A percentile compares a stretch with the other conserved stretches of the same genome.
These are phyloP conservation scores for Thuja plicata DNA, from an alignment of 83 land plant genomes.

Conservation along the genomic window DNA sequence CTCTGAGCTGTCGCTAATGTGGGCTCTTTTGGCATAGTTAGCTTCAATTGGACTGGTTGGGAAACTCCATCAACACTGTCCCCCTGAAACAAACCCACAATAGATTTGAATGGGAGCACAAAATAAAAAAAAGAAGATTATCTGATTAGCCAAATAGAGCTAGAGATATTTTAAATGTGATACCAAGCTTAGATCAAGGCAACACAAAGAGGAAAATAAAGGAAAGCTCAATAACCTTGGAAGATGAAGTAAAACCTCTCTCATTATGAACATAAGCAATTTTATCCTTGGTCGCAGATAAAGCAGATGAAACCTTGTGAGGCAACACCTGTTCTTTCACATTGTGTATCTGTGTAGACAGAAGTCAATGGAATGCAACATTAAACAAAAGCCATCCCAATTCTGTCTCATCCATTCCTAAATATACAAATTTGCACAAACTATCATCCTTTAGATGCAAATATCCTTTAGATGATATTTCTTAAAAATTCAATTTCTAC, in stretches of 20 bases:
- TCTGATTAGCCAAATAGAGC: not conserved
- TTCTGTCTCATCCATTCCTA: not conserved
- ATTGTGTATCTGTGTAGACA: slow-evolving; percentile 38
- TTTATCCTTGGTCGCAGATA: slow-evolving; percentile 16
- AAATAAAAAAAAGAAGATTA: not conserved
- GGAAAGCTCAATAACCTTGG: not conserved
- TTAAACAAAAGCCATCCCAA: not conserved
- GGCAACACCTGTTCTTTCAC: slow-evolving; percentile 39
- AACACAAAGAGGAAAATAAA: not conserved
- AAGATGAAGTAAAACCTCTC: not conserved
- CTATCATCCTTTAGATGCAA: not conserved
- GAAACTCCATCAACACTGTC: slow-evolving; percentile 20
- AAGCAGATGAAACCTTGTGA: slow-evolving; percentile 46
- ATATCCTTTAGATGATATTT: not conserved
- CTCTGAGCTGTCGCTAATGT: slow-evolving; percentile 71
- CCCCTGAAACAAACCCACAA: slow-evolving; percentile 14
- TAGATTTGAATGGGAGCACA: not conserved
- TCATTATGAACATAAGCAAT: slow-evolving; percentile 23
- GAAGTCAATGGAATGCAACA: not conserved
- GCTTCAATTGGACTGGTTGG: slow-evolving; percentile 42
- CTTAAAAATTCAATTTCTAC: not conserved
- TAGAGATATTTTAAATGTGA: not conserved
- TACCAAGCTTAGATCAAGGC: not conserved
- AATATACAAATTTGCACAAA: not conserved
- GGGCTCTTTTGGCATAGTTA: slow-evolving; percentile 81